A percentile compares a stretch with the other conserved stretches of the same genome.
phyloP scores from a whole-genome alignment of 2,329 filamentous ascomycete species.

The Alternaria metachromatica region DNA sequence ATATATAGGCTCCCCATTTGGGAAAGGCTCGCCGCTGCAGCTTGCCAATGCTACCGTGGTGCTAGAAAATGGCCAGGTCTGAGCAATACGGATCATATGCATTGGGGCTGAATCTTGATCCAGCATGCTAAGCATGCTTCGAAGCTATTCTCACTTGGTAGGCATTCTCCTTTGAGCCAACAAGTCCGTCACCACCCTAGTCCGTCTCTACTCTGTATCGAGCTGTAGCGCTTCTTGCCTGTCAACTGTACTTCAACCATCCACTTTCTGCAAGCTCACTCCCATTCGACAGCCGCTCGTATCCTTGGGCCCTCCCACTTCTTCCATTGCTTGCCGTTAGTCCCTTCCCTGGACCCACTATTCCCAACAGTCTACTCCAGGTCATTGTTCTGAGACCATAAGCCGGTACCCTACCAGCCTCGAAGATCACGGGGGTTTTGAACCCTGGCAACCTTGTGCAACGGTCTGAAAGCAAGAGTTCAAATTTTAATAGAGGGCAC shows the following conservation, averaged over 20 bases:
- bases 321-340: slow-evolving; percentile 25
- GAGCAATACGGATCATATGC: slow-evolving; percentile 53
- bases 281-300: slow-evolving; percentile 32
- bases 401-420: slow-evolving; percentile 37
- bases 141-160: slow-evolving; percentile 46
- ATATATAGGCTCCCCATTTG: slow-evolving; percentile 50
- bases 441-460: slow-evolving; percentile 42
- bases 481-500: slow-evolving; percentile 36
- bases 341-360: slow-evolving; percentile 17
- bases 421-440: slow-evolving; percentile 41
- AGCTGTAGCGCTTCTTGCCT: slow-evolving; percentile 40
- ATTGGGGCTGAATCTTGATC: slow-evolving; percentile 56
- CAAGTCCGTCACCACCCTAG: slow-evolving; percentile 43
- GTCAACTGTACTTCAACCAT: slow-evolving; percentile 44
- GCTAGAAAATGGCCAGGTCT: slow-evolving; percentile 53
- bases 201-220: slow-evolving; percentile 45
- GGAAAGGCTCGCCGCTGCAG: slow-evolving; percentile 55
- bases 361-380: slow-evolving; percentile 12
- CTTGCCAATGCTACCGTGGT: slow-evolving; percentile 56
- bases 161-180: slow-evolving; percentile 50
- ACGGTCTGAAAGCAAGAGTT: slow-evolving; percentile 34
- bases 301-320: slow-evolving; percentile 28
- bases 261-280: slow-evolving; percentile 33
- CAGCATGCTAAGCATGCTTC: slow-evolving; percentile 41
- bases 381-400: slow-evolving; percentile 26